Percentiles rank a stretch among this genome's conserved stretches.
Conservation (phyloP, 805 yeast species). For the Yamadazyma olivae region DNA sequence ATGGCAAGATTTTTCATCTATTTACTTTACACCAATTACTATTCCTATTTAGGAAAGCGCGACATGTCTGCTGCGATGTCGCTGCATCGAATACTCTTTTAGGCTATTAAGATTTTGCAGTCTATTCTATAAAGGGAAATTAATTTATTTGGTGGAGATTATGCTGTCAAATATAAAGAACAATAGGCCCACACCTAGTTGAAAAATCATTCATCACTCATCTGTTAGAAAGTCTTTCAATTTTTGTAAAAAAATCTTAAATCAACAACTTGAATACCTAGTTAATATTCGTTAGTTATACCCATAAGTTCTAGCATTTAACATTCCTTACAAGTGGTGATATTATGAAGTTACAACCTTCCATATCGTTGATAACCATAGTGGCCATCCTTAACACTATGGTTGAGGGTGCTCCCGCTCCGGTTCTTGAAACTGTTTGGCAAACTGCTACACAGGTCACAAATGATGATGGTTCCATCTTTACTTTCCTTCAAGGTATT, state of each 20-base stretch:
- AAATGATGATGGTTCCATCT: conserved; percentile 9
- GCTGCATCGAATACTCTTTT: not conserved
- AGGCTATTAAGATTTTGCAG: too few relatives aligned
- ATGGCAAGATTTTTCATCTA: too few relatives aligned
- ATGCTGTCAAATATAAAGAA: too few relatives aligned
- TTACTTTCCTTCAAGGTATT: conserved; percentile 4
- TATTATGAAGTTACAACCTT: not conserved
- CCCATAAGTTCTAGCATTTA: too few relatives aligned
- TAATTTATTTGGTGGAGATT: not conserved
- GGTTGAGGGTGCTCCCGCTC: conserved; percentile 13
- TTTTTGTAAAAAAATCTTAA: too few relatives aligned
- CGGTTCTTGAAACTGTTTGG: conserved; percentile 9
- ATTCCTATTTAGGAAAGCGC: conserved; percentile 12
- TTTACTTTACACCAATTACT: conserved; percentile 7
- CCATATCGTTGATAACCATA: not conserved
- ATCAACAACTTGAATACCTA: too few relatives aligned
- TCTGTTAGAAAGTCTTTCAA: too few relatives aligned
- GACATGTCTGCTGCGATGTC: too few relatives aligned
- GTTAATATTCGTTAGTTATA: too few relatives aligned
- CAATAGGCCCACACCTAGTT: too few relatives aligned
- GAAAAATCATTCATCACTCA: too few relatives aligned
- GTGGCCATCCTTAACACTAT: not conserved
- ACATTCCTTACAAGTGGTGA: too few relatives aligned
- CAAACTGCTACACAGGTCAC: conserved; percentile 8
- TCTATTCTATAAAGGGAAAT: not conserved